Base-by-base conservation (phyloP, 371 early-diverging fungal species). In the Mortierella sp. region DNA sequence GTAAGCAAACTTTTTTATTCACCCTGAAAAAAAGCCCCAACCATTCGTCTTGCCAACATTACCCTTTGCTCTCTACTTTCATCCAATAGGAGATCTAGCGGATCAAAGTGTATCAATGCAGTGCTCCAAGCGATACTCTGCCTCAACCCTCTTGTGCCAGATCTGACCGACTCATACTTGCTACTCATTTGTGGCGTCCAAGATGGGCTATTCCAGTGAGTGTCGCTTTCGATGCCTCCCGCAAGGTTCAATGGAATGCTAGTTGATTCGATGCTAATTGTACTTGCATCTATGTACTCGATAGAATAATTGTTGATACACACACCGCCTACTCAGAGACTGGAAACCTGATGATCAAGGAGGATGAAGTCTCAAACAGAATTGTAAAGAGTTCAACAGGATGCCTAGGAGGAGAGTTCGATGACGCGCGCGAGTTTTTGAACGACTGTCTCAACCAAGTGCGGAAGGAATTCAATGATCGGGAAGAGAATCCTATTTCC, bases 381-480 rank as follows among this genome's bases (percentile, higher is more conserved):
- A 74, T 83, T 35, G 38, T 78, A 70, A 83, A 83, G 60, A 83
- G 46, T 35, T 54, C 65, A 21, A 58, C 70, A 27, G 83, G 83
- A 11, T 72, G 70, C 27, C 70, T 83, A 10, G 83, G 83, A 16
- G 83, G 78, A 24, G 83, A 83, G 4, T 72, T 80, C 2, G 77
- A 77, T 29, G 83, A 83, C 68, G 83, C 83, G 10, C 83, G 77
- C 35, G 83, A 72, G 44, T 83, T 83, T 41, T 48, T 83, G 68
- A 79, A 77, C 16, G 83, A 83, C 48, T 72, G 76, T 27, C 75
- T 83, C 46, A 77, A 75, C 46, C 83, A 83, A 65, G 46, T 79
- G 8, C 80, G 80, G 24, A 74, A 72, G 11, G 80, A 80, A 49
- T 76, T 80, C 44, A 74, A 71, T 1, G 80, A 76, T 35, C 71